Evolutionary conservation across 2,329 filamentous ascomycete species (phyloP).

Genomic region (Trichoderma simmonsii): DNA sequence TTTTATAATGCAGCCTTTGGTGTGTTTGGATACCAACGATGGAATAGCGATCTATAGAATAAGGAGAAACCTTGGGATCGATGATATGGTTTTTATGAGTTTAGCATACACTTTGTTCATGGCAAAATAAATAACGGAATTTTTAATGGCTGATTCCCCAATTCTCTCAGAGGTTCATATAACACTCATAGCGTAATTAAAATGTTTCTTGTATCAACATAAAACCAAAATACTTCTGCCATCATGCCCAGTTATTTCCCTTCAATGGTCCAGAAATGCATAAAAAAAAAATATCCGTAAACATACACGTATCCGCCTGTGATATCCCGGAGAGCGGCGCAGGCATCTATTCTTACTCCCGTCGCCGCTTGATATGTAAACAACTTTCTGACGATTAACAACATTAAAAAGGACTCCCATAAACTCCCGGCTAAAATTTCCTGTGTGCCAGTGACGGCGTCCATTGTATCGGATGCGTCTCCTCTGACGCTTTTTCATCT

Average conservation of each 20-base stretch:
- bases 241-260: neutral
- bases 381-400: neutral
- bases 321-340: neutral
- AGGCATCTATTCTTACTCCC: neutral
- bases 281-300: neutral
- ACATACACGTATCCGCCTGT: neutral
- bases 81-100: neutral
- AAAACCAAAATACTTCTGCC: neutral
- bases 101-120: neutral
- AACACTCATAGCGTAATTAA: neutral
- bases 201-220: neutral
- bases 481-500: slow-evolving; percentile 84
- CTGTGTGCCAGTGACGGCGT: slow-evolving; percentile 74
- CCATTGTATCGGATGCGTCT: slow-evolving; percentile 91
- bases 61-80: neutral
- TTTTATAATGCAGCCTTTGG: neutral
- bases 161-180: neutral
- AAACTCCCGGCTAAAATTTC: slow-evolving; percentile 57
- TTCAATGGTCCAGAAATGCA: neutral
- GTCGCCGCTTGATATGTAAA: neutral
- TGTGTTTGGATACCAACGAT: neutral
- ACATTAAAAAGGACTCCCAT: neutral
- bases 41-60: neutral
- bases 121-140: neutral
- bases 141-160: neutral